Conservation (phyloP, 768 basidiomycete species). For the Lentinula aciculospora region DNA sequence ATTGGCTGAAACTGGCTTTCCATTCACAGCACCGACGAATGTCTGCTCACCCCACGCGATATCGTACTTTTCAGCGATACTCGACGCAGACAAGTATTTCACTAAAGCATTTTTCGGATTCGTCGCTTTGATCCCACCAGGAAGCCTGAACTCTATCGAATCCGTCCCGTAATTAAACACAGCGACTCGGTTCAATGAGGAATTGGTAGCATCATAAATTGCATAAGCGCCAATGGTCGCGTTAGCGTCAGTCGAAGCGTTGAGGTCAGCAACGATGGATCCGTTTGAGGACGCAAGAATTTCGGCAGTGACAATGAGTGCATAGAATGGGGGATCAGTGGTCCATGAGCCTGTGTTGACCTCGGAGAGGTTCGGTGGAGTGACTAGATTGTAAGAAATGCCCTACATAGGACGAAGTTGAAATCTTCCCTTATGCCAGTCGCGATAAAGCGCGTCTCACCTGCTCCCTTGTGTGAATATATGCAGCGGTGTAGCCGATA, state of each 20-base stretch:
- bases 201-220: constrained; percentile 47
- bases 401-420: constrained; percentile 18
- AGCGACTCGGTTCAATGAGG: constrained; percentile 34
- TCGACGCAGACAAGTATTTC: constrained; percentile 43
- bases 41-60: constrained; percentile 62
- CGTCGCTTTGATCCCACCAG: constrained; percentile 18
- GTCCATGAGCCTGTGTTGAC: constrained; percentile 35
- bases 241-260: constrained; percentile 27
- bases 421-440: not conserved
- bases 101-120: constrained; percentile 27
- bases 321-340: constrained; percentile 45
- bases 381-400: constrained; percentile 46
- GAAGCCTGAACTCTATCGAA: constrained; percentile 36
- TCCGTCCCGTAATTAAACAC: constrained; percentile 48
- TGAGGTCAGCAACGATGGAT: constrained; percentile 40
- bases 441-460: not conserved
- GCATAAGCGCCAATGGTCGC: constrained; percentile 49
- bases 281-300: constrained; percentile 35
- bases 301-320: constrained; percentile 41
- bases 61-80: constrained; percentile 41
- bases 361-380: constrained; percentile 30
- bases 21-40: constrained; percentile 34
- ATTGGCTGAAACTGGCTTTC: constrained; percentile 23
- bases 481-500: constrained; percentile 42
- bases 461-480: constrained; percentile 48